A percentile compares a stretch with the other conserved stretches of the same genome.
These are phyloP conservation scores for Sarocladium brachiariae DNA, from an alignment of 2,329 filamentous ascomycete species.

Conservation along the genomic window DNA sequence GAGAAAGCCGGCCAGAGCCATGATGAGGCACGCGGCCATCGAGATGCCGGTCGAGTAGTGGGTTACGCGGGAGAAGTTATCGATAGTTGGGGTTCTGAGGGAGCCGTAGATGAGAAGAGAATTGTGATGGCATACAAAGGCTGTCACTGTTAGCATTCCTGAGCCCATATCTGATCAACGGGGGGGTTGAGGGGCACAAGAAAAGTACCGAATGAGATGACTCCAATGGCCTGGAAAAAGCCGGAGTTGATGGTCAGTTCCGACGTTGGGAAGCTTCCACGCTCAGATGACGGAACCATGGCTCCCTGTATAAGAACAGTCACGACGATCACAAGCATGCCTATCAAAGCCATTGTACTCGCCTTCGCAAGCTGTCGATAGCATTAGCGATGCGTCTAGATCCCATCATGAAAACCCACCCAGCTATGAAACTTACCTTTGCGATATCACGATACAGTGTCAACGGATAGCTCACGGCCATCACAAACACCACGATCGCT, in stretches of 20 bases:
- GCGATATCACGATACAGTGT: conserved; percentile 95
- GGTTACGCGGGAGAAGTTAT: conserved; percentile 88
- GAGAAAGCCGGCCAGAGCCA: conserved; percentile 85
- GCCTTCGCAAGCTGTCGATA: conserved; percentile 76
- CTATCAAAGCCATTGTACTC: conserved; percentile 84
- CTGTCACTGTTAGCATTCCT: conserved; percentile 20
- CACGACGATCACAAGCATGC: conserved; percentile 84
- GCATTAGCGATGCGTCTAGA: conserved; percentile 11
- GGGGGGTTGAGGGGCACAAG: not conserved
- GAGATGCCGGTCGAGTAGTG: conserved; percentile 89
- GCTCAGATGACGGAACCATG: conserved; percentile 62
- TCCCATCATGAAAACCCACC: not conserved
- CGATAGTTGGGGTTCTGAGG: conserved; percentile 85
- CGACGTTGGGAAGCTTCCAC: conserved; percentile 63
- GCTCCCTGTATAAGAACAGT: conserved; percentile 82
- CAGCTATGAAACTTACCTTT: conserved; percentile 55
- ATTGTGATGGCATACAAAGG: conserved; percentile 80
- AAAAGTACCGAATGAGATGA: conserved; percentile 83
- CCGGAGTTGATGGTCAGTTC: conserved; percentile 76
- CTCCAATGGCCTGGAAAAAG: conserved; percentile 91
- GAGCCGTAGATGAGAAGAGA: conserved; percentile 96
- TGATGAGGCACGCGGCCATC: conserved; percentile 80
- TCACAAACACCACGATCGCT: conserved; percentile 79
- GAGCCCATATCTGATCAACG: too few species aligned
- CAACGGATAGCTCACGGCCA: conserved; percentile 83